phyloP scores from a whole-genome alignment of 2,329 filamentous ascomycete genomes.

The Raffaelea arxii region DNA sequence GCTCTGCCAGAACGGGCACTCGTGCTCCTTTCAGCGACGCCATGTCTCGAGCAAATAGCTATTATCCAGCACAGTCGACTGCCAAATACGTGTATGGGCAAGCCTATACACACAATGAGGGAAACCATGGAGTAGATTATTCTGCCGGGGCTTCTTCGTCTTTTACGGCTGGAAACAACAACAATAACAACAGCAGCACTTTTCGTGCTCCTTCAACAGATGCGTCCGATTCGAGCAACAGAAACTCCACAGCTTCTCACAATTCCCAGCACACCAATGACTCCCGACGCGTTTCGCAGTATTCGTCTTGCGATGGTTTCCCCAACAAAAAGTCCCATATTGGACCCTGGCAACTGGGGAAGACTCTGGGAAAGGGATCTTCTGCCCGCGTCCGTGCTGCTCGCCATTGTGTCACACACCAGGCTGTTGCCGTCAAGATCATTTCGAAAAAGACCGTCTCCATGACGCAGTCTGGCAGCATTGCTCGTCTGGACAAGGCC shows the following conservation, averaged over 20 bases:
- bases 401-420: slow-evolving; percentile 66
- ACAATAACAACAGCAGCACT: not conserved
- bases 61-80: slow-evolving; percentile 8
- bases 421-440: slow-evolving; percentile 89
- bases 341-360: slow-evolving; percentile 88
- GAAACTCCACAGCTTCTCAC: slow-evolving; percentile 23
- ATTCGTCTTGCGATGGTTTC: slow-evolving; percentile 18
- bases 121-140: not conserved
- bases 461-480: slow-evolving; percentile 73
- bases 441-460: slow-evolving; percentile 75
- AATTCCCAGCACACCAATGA: slow-evolving; percentile 18
- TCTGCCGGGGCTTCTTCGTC: too few species aligned
- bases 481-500: slow-evolving; percentile 71
- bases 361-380: slow-evolving; percentile 79
- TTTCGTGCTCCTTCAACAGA: not conserved
- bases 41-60: slow-evolving; percentile 18
- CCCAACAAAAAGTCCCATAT: slow-evolving; percentile 57
- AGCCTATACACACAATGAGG: slow-evolving; percentile 1
- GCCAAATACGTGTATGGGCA: slow-evolving; percentile 1
- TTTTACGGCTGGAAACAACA: too few species aligned
- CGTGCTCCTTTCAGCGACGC: slow-evolving; percentile 21
- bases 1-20: slow-evolving; percentile 8
- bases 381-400: slow-evolving; percentile 82
- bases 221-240: slow-evolving; percentile 8
- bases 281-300: slow-evolving; percentile 28